Conservation (phyloP, 2,329 filamentous ascomycete genomes). For the Aspergillus latus region DNA sequence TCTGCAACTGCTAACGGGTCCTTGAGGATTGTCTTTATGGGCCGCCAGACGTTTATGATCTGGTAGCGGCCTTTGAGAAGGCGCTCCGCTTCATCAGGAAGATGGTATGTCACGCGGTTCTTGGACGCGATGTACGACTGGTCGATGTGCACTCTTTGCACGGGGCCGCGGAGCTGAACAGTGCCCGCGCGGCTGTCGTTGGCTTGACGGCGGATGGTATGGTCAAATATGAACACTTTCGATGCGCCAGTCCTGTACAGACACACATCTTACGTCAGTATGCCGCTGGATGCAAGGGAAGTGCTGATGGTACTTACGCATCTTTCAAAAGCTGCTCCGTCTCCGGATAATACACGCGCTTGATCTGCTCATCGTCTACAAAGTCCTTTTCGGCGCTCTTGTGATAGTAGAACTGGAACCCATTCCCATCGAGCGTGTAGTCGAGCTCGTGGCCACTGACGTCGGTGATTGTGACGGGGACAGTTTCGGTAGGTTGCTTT, state of each 20-base stretch:
- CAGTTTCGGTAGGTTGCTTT: constrained; percentile 40
- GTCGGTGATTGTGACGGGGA: constrained; percentile 43
- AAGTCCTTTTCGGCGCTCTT: constrained; percentile 39
- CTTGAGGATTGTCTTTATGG: constrained; percentile 51
- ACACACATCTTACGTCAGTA: neutral
- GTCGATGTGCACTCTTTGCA: constrained; percentile 54
- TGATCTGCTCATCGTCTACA: constrained; percentile 45
- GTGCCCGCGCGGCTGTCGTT: constrained; percentile 35
- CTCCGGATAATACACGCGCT: constrained; percentile 47
- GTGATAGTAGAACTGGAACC: constrained; percentile 48
- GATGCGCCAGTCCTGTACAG: constrained; percentile 41
- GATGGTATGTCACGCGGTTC: constrained; percentile 45
- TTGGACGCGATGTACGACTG: constrained; percentile 49
- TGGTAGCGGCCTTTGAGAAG: constrained; percentile 48
- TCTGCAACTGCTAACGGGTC: constrained; percentile 58
- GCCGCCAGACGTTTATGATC: constrained; percentile 56
- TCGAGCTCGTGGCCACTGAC: constrained; percentile 45
- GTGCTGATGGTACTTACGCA: constrained; percentile 24
- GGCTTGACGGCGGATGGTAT: constrained; percentile 47
- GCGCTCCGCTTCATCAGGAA: constrained; percentile 44
- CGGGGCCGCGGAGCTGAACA: constrained; percentile 43
- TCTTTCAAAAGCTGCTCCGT: constrained; percentile 49
- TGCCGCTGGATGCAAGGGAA: neutral
- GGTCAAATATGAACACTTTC: constrained; percentile 51
- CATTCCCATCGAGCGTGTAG: constrained; percentile 49